Conservation (phyloP, 306 rosid genomes). For the Prunus persica region Prunus_persica_NCBIv2 NC_034012.1:4189001-4189500, state of each 20-base stretch:
- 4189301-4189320: constrained; percentile 91
- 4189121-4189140: constrained; percentile 43
- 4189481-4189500: constrained; percentile 55
- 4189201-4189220: neutral
- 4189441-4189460: constrained; percentile 31
- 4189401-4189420: constrained; percentile 42
- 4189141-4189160: constrained; percentile 18
- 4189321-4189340: constrained; percentile 84
- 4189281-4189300: constrained; percentile 47
- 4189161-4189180: neutral
- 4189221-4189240: constrained; percentile 47
- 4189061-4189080: constrained; percentile 44
- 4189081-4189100: constrained; percentile 27
- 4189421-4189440: constrained; percentile 14
- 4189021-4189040: neutral
- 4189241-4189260: constrained; percentile 35
- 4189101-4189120: constrained; percentile 34
- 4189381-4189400: constrained; percentile 91
- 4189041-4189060: constrained; percentile 32
- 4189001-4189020: too few species aligned
- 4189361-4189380: constrained; percentile 52
- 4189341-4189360: constrained; percentile 60
- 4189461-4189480: constrained; percentile 39
- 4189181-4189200: neutral
- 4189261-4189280: constrained; percentile 48